phyloP scores from a whole-genome alignment of 1,284 basidiomycete genomes.

The Heterobasidion annosum region DNA sequence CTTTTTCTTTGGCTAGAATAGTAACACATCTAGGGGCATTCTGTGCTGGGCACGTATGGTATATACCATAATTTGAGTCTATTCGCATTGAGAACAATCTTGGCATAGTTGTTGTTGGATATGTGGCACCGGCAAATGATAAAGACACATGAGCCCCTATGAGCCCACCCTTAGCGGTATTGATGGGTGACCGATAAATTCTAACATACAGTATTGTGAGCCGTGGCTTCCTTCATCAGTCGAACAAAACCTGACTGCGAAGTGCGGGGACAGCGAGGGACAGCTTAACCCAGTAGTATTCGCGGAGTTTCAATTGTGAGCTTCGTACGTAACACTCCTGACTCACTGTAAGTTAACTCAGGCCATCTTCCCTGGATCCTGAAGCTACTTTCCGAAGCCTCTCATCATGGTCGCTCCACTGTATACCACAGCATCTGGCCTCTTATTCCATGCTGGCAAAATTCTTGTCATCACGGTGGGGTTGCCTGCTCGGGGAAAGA shows the following conservation, averaged over 20 bases:
- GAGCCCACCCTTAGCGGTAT: too few species aligned
- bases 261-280: too few species aligned
- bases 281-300: neutral
- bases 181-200: too few species aligned
- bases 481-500: conserved; percentile 91
- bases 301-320: neutral
- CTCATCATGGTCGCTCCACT: conserved; percentile 73
- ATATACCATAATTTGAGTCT: neutral
- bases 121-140: too few species aligned
- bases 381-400: too few species aligned
- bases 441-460: conserved; percentile 92
- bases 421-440: conserved; percentile 76
- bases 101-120: neutral
- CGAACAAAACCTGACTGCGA: too few species aligned
- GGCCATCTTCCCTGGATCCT: too few species aligned
- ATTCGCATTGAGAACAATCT: neutral
- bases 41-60: neutral
- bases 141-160: too few species aligned
- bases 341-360: too few species aligned
- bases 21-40: neutral
- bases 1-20: neutral
- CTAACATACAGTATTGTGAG: too few species aligned
- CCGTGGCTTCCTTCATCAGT: too few species aligned
- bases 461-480: conserved; percentile 91
- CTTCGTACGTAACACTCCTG: too few species aligned